Percentiles rank a stretch among this genome's conserved stretches.
These are phyloP conservation scores for Albatrellus ellisii DNA, from an alignment of 768 basidiomycete genomes.

Conservation along the genomic window DNA sequence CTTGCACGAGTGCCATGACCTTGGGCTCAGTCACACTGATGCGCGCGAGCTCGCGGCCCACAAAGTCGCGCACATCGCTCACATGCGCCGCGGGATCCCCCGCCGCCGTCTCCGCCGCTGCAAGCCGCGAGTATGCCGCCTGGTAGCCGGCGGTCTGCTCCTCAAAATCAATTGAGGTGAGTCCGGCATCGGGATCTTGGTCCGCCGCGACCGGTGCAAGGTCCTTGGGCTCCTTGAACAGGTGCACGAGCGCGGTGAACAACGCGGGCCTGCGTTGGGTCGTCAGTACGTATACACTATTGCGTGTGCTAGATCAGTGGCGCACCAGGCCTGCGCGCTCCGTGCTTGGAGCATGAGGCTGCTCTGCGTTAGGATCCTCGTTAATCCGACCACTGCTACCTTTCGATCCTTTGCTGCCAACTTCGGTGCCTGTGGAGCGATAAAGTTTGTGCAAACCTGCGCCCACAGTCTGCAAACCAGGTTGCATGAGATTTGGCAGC, in stretches of 20 bases:
- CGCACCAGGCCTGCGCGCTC: conserved; percentile 51
- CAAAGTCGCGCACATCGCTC: conserved; percentile 38
- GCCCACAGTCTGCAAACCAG: conserved; percentile 49
- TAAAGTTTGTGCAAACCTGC: conserved; percentile 62
- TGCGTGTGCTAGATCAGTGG: no score
- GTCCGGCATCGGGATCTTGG: conserved; percentile 39
- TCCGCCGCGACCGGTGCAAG: conserved; percentile 30
- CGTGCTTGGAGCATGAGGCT: conserved; percentile 55
- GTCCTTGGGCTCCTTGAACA: conserved; percentile 71
- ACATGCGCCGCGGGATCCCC: conserved; percentile 53
- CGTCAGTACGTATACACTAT: no score
- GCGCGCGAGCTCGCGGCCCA: conserved; percentile 29
- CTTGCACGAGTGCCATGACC: conserved; percentile 15
- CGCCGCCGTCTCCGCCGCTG: conserved; percentile 53
- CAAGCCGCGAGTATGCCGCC: conserved; percentile 84
- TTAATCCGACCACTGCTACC: conserved; percentile 68
- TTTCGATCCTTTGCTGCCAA: conserved; percentile 78
- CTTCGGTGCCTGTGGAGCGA: conserved; percentile 72
- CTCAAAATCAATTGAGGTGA: conserved; percentile 80
- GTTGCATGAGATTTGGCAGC: neutral
- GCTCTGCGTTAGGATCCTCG: conserved; percentile 67
- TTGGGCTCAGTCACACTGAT: conserved; percentile 10
- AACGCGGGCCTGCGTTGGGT: conserved; percentile 43
- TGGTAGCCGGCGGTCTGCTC: conserved; percentile 89
- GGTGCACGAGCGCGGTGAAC: conserved; percentile 58